These are phyloP conservation scores for Polyplosphaeria fusca DNA, from an alignment of 495 filamentous ascomycete species.

Conservation along the genomic window DNA sequence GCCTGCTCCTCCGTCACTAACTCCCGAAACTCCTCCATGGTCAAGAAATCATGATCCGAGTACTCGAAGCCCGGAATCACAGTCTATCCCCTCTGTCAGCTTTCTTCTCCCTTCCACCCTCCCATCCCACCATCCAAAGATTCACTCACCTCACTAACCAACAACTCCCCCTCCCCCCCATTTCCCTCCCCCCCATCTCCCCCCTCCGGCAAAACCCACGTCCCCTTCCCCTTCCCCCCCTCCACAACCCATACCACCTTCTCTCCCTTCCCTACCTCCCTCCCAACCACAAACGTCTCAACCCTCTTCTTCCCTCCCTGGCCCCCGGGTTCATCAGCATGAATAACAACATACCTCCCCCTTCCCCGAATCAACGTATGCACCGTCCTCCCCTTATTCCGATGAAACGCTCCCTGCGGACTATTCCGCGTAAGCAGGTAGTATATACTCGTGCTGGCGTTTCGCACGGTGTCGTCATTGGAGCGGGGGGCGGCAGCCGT, in stretches of 20 bases:
- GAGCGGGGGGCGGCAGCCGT: slow-evolving; percentile 23
- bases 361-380: slow-evolving; percentile 60
- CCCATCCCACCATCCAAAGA: not conserved
- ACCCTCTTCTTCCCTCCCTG: slow-evolving; percentile 43
- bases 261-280: slow-evolving; percentile 54
- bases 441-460: slow-evolving; percentile 54
- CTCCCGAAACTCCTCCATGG: slow-evolving; percentile 42
- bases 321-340: slow-evolving; percentile 45
- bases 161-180: slow-evolving; percentile 46
- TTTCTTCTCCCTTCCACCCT: not conserved
- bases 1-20: slow-evolving; percentile 50
- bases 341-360: slow-evolving; percentile 61
- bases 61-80: slow-evolving; percentile 66
- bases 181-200: slow-evolving; percentile 41
- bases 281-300: slow-evolving; percentile 62
- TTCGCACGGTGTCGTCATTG: slow-evolving; percentile 43
- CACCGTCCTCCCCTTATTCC: slow-evolving; percentile 57
- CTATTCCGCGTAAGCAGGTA: slow-evolving; percentile 59
- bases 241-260: slow-evolving; percentile 66
- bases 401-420: slow-evolving; percentile 59
- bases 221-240: slow-evolving; percentile 62
- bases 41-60: slow-evolving; percentile 62
- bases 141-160: slow-evolving; percentile 58
- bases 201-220: slow-evolving; percentile 50
- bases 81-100: slow-evolving; percentile 37